Conservation (phyloP, 495 filamentous ascomycete species). For the Evernia prunastri region DNA sequence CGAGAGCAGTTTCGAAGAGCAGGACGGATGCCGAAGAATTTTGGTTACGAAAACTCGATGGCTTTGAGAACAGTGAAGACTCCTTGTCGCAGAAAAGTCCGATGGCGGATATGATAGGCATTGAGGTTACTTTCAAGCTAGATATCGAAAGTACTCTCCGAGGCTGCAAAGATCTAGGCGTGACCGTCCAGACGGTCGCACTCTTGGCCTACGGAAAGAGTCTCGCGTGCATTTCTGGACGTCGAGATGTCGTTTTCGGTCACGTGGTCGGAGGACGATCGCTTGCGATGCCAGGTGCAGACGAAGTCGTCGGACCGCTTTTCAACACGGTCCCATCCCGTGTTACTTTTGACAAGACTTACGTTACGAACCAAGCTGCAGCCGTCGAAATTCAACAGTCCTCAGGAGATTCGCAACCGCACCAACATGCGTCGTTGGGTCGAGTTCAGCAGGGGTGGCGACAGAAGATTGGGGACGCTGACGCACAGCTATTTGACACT, state of each 20-base stretch:
- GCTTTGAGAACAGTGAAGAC: not conserved
- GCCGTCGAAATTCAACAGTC: slow-evolving; percentile 22
- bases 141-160: slow-evolving; percentile 10
- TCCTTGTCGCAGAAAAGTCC: not conserved
- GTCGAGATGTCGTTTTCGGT: slow-evolving; percentile 30
- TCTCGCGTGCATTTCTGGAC: slow-evolving; percentile 19
- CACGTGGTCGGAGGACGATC: slow-evolving; percentile 62
- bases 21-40: slow-evolving; percentile 33
- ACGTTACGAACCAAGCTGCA: slow-evolving; percentile 12
- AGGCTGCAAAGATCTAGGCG: slow-evolving; percentile 21
- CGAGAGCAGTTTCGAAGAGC: slow-evolving; percentile 7
- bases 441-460: slow-evolving; percentile 29
- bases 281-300: slow-evolving; percentile 57
- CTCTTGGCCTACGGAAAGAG: slow-evolving; percentile 27
- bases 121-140: slow-evolving; percentile 19
- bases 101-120: not conserved
- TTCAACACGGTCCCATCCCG: slow-evolving; percentile 85
- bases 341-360: slow-evolving; percentile 35
- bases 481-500: slow-evolving; percentile 65
- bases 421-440: slow-evolving; percentile 29
- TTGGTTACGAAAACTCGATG: slow-evolving; percentile 33
- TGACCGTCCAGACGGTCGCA: slow-evolving; percentile 28
- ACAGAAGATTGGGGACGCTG: slow-evolving; percentile 23
- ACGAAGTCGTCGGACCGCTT: slow-evolving; percentile 70
- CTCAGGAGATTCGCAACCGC: slow-evolving; percentile 23